phyloP scores from a whole-genome alignment of 192 early-diverging fungal species.

The Backusella tuberculispora region DNA sequence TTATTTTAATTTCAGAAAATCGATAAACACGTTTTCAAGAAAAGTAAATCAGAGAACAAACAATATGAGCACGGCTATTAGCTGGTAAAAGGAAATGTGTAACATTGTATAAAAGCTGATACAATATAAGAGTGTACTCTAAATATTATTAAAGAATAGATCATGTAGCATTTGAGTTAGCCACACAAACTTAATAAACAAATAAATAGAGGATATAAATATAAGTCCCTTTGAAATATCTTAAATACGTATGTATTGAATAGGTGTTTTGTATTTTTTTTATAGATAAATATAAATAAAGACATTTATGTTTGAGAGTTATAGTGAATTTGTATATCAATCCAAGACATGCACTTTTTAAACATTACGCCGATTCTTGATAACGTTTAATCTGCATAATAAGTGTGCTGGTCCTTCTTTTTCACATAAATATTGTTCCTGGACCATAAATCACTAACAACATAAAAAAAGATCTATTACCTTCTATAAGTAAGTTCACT shows the following conservation, averaged over 20 bases:
- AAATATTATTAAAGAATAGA: not conserved
- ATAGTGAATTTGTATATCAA: too few relatives aligned
- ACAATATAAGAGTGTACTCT: too few relatives aligned
- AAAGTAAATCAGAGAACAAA: not conserved
- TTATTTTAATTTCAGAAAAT: slow-evolving; percentile 3
- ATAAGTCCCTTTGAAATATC: too few relatives aligned
- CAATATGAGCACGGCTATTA: slow-evolving; percentile 13
- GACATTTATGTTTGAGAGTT: too few relatives aligned
- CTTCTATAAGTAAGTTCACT: not conserved
- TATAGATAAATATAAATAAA: too few relatives aligned
- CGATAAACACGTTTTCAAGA: slow-evolving; percentile 12
- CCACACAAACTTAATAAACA: not conserved
- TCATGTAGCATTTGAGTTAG: not conserved
- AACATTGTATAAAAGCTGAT: not conserved
- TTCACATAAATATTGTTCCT: too few relatives aligned
- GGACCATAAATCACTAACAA: not conserved
- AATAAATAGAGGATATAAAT: not conserved
- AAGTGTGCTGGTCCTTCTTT: too few relatives aligned
- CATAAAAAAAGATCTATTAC: not conserved
- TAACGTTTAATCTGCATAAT: too few relatives aligned
- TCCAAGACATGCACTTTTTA: too few relatives aligned
- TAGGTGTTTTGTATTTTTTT: too few relatives aligned
- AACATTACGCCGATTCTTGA: too few relatives aligned
- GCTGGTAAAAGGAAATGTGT: slow-evolving; percentile 6
- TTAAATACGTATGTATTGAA: too few relatives aligned